phyloP scores from a whole-genome alignment of 164 flowering plant species.

The Umbilicus rupestris region DNA sequence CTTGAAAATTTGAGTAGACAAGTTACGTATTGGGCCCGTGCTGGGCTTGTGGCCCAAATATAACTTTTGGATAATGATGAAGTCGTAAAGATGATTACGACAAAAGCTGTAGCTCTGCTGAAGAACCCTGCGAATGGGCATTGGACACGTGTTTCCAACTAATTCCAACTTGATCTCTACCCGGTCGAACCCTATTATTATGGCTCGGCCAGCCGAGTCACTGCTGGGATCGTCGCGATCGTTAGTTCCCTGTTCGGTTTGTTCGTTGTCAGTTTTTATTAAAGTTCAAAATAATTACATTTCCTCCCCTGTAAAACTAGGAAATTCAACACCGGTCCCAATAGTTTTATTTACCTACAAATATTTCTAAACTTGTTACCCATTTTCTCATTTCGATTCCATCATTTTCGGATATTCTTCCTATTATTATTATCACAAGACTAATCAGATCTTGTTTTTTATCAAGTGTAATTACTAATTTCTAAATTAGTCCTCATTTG shows the following conservation, averaged over 20 bases:
- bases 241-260: not conserved
- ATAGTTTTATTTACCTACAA: not conserved
- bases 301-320: not conserved
- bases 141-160: too few species aligned
- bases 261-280: not conserved
- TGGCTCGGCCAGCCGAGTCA: conserved; percentile 16
- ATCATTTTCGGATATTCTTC: too few species aligned
- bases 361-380: too few species aligned
- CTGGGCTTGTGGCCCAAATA: too few species aligned
- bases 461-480: not conserved
- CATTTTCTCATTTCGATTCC: too few species aligned
- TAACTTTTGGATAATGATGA: too few species aligned
- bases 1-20: too few species aligned
- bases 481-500: not conserved
- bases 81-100: too few species aligned
- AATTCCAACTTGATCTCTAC: conserved; percentile 28
- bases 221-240: conserved; percentile 12
- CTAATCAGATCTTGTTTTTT: not conserved
- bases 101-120: too few species aligned
- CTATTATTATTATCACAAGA: too few species aligned
- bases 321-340: not conserved
- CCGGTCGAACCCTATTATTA: conserved; percentile 23
- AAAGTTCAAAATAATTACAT: not conserved
- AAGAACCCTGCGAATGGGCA: too few species aligned
- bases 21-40: too few species aligned